Evolutionary conservation across 202 grass and related monocot species (phyloP), one percentile per base, ranked within the genome.

Genomic region (Dendrocalamus latiflorus): DNA sequence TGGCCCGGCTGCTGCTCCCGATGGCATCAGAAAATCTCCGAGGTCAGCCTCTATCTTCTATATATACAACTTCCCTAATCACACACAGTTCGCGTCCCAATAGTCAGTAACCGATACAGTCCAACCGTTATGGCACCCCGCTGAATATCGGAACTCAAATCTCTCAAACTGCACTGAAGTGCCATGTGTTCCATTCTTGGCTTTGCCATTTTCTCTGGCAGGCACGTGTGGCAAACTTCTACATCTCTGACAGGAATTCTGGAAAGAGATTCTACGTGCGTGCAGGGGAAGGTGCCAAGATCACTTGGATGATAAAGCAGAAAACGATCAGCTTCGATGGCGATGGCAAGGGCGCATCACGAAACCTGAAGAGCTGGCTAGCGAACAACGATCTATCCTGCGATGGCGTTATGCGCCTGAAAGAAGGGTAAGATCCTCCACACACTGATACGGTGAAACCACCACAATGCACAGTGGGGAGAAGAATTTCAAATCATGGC

Each of bases 251-350:
- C 21, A 81, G 82, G 57, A 88, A 80, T 62, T 87, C 91, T 3
- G 96, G 93, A 15, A 91, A 43, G 77, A 93, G 95, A 47, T 98
- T 93, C 85, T 90, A 87, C 1, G 95, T 98, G 44, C 89, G 89
- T 51, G 96, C 89, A 4, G 89, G 91, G 20, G 91, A 95, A 53
- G 77, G 87, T 11, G 81, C 61, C 3, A 82, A 54, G 81, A 74
- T 95, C 70, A 62, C 77, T 20, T 72, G 80, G 24, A 92, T 95
- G 80, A 70, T 90, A 14, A 49, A 17, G 47, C 58, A 14, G 15
- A 85, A 70, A 22, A 89, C 75, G 2, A 63, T 82, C 11, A 65
- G 69, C 44, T 84, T 95, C 74, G 83, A 81, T 4, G 81, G 85
- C 8, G 85, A 92, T 3, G 53, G 58, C 9, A 86, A 85, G 10